Base-by-base conservation (phyloP, 768 basidiomycete genomes). In the Tricholoma saponaceum region DNA sequence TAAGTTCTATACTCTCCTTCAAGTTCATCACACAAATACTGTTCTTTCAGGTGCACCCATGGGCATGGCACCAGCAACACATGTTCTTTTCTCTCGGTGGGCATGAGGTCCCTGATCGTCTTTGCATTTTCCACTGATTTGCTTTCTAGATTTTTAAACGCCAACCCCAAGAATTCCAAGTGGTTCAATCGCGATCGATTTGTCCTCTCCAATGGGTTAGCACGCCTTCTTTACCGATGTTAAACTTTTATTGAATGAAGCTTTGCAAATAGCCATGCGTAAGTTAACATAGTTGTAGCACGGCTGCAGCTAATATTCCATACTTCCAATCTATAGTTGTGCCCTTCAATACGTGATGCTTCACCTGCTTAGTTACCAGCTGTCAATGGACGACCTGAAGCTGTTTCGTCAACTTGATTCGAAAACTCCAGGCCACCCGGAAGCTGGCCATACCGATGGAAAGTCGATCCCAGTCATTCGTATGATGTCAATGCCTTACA, bases 161-260 rank as follows among this genome's bases (percentile, higher is more conserved):
- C 87, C 66, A 95, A 94, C 76, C 90, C 94, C 51, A 86, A 86
- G 72, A 89, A 81, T 77, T 85, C 94, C 41, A 87, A 92, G 72
- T 96, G 93, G 95, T 89, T 89, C 77, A 96, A 95, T 76, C 89
- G 95, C 60, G 95, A 97, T 79, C 88, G 95, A 74, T 98, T 96
- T 66, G 95, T 98, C 59, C 86, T 97, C 63, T 97, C 95, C 62
- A 96, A 96, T 69, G 94, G 94, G 85, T 94, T 73, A 63, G 88
- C 74, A 9, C 41, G n/a, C 20, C 51, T 39, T 51, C 37, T 18
- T 47, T 26, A 43, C 37, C 5, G 22, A 1, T 14, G 44, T 41
- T 47, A 12, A 43, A 32, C 58, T 62, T 53, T 58, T 51, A 57
- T 53, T 49, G 2, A 49, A 56, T 43, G 69, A 18, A 60, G 47